phyloP scores from a whole-genome alignment of 179 eudicot species.

The Amaranthus tricolor region DNA sequence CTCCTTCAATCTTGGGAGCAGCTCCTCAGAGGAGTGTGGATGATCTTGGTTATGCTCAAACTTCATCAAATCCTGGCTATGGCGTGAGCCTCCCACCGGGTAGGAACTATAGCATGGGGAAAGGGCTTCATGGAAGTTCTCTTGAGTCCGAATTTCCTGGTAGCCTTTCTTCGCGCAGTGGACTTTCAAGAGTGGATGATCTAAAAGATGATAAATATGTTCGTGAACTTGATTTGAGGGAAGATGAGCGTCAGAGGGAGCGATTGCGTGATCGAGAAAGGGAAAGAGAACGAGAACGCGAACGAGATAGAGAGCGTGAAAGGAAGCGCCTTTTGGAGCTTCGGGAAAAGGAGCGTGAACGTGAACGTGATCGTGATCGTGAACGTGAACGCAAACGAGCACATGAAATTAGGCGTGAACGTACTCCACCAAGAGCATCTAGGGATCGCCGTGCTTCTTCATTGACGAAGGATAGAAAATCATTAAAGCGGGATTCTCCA shows the following conservation, averaged over 20 bases:
- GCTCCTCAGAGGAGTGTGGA: constrained; percentile 76
- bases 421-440: constrained; percentile 65
- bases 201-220: constrained; percentile 58
- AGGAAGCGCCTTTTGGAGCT: constrained; percentile 30
- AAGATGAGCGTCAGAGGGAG: constrained; percentile 73
- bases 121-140: constrained; percentile 69
- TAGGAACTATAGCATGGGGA: constrained; percentile 86
- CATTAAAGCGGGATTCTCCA: constrained; percentile 71
- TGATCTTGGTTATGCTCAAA: constrained; percentile 60
- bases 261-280: constrained; percentile 62
- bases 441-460: constrained; percentile 70
- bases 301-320: constrained; percentile 39
- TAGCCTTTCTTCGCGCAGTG: constrained; percentile 47
- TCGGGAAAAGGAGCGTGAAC: constrained; percentile 54
- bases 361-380: constrained; percentile 54
- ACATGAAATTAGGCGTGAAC: constrained; percentile 60
- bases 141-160: constrained; percentile 67
- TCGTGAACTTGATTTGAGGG: constrained; percentile 68
- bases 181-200: constrained; percentile 63
- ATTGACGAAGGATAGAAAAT: constrained; percentile 54
- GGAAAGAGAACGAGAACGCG: constrained; percentile 63
- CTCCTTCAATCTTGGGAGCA: constrained; percentile 89
- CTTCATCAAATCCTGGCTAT: constrained; percentile 84
- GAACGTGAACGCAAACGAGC: constrained; percentile 63
- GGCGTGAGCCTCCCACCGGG: constrained; percentile 99